Evolutionary conservation across 768 basidiomycete species (phyloP), one percentile per base, ranked within the genome.

Genomic region (Lactarius sanguifluus): DNA sequence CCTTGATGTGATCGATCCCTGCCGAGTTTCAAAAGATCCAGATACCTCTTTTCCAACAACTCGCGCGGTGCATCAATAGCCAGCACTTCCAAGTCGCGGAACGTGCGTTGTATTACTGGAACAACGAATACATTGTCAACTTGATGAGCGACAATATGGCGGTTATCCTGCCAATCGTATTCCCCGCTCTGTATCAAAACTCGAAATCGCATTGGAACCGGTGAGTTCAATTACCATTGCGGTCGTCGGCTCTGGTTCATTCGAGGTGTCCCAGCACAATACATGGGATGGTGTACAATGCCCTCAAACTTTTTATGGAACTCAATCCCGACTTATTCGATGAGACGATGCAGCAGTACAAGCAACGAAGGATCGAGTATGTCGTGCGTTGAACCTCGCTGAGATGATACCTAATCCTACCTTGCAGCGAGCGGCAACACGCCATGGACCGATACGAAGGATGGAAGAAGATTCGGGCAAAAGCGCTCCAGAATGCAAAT

Each of bases 71-170:
- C 79, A 95, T 99, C 85, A 97, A 96, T 76, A 95, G 92, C 74
- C 97, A 98, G 76, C 97, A 99, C 78, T 99, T 99, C 86, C 97
- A 99, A 79, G 96, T 99, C 36, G 96, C 97, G 7, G 97, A 99
- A 77, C 86, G 97, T 52, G 96, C 96, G 3, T 78, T 99, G 66
- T 84, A 97, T 71, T 98, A 97, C 77, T 99, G 97, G 97, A 98
- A 98, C 80, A 98, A 98, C 79, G 97, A 98, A 79, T 99, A 98
- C 79, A 96, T 98, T 71, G 93, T 99, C 72, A 99, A 97, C 77
- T 85, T 99, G 61, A 98, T 99, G 94, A 93, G 94, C 76, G 95
- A 98, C 73, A 98, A 98, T 75, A 83, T 98, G 69, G 77, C 86
- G 28, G 78, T 88, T 68, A 86, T 99, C 66, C 83, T 99, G 36